Percentiles rank a stretch among this genome's conserved stretches.
These are phyloP conservation scores for Phialemoniopsis sp. DNA, from an alignment of 2,329 filamentous ascomycete species.

Conservation along the genomic window DNA sequence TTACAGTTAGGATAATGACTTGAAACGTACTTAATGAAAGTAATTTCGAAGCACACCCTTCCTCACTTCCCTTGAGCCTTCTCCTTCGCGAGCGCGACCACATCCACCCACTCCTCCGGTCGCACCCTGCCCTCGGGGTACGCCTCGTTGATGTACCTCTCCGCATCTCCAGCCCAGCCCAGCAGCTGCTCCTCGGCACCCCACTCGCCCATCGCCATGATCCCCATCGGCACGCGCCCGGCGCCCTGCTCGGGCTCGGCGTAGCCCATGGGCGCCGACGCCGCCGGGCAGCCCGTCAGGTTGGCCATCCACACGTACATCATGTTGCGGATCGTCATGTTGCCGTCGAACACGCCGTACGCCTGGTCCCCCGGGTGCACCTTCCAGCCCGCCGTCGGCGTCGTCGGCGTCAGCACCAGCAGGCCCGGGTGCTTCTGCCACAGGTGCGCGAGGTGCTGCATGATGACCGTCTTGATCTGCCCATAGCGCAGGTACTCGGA, in stretches of 20 bases:
- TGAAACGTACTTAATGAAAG: too few species aligned
- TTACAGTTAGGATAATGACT: too few species aligned
- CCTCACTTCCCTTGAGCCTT: constrained; percentile 1
- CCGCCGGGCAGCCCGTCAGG: constrained; percentile 71
- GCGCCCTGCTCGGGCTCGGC: constrained; percentile 48
- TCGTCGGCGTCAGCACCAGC: constrained; percentile 74
- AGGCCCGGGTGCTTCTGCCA: constrained; percentile 70
- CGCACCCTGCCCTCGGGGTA: constrained; percentile 43
- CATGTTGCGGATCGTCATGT: constrained; percentile 73
- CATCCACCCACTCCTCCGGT: constrained; percentile 56
- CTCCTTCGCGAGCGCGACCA: constrained; percentile 34
- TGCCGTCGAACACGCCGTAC: constrained; percentile 74
- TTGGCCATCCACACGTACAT: constrained; percentile 85
- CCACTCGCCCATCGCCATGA: constrained; percentile 65
- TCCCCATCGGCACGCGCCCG: constrained; percentile 56
- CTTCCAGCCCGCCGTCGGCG: constrained; percentile 72
- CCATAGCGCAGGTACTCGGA: constrained; percentile 70
- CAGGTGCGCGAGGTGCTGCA: constrained; percentile 71
- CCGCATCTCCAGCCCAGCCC: constrained; percentile 53
- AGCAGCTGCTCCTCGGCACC: constrained; percentile 61
- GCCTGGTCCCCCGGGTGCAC: constrained; percentile 51
- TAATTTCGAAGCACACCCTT: too few species aligned
- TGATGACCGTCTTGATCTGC: constrained; percentile 69
- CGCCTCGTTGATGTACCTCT: constrained; percentile 47
- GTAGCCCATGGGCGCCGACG: constrained; percentile 74